Percentiles rank a stretch among this genome's conserved stretches.
phyloP scores from a whole-genome alignment of 768 basidiomycete species.

The Suillus spraguei region DNA sequence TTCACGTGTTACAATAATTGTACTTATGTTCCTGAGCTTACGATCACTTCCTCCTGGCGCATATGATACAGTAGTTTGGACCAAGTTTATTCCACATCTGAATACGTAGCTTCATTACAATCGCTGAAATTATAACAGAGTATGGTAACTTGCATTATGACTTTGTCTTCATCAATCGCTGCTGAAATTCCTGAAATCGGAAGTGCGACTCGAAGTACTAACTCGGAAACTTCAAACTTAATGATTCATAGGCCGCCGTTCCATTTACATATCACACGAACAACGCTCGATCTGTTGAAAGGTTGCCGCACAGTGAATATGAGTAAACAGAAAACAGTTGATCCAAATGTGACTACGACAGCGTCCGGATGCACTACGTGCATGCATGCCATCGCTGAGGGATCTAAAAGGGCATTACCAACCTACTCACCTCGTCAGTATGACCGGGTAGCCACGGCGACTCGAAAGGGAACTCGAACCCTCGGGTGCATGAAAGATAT shows the following conservation, averaged over 20 bases:
- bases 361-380: neutral
- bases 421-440: neutral
- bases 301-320: neutral
- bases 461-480: neutral
- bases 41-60: neutral
- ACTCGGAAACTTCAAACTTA: neutral
- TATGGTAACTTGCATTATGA: neutral
- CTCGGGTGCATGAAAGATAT: neutral
- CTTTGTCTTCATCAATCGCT: neutral
- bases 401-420: neutral
- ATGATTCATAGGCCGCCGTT: no score
- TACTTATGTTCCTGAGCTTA: neutral
- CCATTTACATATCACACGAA: no score
- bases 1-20: neutral
- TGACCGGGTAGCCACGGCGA: neutral
- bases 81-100: neutral
- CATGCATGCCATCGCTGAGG: no score
- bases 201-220: neutral
- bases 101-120: neutral
- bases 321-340: no score
- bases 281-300: no score
- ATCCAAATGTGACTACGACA: no score
- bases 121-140: neutral
- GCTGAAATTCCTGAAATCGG: neutral
- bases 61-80: neutral